phyloP scores from a whole-genome alignment of 2,329 filamentous ascomycete species.

The Chalaropsis thielavioides region DNA sequence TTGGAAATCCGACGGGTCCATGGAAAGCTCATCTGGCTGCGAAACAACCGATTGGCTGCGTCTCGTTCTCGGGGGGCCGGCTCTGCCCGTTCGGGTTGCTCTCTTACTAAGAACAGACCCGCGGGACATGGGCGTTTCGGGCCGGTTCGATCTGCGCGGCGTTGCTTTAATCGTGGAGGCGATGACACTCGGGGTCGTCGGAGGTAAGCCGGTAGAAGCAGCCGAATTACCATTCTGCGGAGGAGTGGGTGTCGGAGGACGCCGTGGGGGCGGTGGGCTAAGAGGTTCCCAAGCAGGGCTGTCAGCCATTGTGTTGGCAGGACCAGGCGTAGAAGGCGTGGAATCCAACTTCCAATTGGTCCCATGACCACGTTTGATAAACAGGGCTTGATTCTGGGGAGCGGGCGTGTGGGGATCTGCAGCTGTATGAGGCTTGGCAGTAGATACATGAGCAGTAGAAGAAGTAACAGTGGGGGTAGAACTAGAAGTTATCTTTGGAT shows the following conservation, averaged over 20 bases:
- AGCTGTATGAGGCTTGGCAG: not conserved
- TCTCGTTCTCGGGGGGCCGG: slow-evolving; percentile 22
- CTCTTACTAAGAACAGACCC: slow-evolving; percentile 8
- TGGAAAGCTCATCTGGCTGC: slow-evolving; percentile 34
- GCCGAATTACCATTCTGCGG: slow-evolving; percentile 25
- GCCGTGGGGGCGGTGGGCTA: slow-evolving; percentile 13
- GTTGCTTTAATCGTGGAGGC: slow-evolving; percentile 14
- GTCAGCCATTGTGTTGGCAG: slow-evolving; percentile 27
- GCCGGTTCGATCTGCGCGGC: slow-evolving; percentile 11
- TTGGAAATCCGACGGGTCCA: slow-evolving; percentile 28
- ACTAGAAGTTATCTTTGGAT: slow-evolving; percentile 4
- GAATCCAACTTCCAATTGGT: slow-evolving; percentile 46
- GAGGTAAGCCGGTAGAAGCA: slow-evolving; percentile 26
- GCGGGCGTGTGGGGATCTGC: slow-evolving; percentile 12
- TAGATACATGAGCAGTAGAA: not conserved
- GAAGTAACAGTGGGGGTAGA: not conserved
- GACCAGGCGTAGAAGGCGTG: slow-evolving; percentile 43
- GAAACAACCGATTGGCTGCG: slow-evolving; percentile 35
- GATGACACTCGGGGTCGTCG: slow-evolving; percentile 17
- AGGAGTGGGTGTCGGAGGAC: not conserved
- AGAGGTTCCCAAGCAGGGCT: slow-evolving; percentile 45
- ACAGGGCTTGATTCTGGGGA: slow-evolving; percentile 15
- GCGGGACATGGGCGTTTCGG: slow-evolving; percentile 16
- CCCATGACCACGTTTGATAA: slow-evolving; percentile 29
- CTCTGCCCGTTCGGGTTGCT: slow-evolving; percentile 8